Evolutionary conservation across 768 basidiomycete species (phyloP), one percentile per base, ranked within the genome.

Genomic region (Leccinum sublutescens): DNA sequence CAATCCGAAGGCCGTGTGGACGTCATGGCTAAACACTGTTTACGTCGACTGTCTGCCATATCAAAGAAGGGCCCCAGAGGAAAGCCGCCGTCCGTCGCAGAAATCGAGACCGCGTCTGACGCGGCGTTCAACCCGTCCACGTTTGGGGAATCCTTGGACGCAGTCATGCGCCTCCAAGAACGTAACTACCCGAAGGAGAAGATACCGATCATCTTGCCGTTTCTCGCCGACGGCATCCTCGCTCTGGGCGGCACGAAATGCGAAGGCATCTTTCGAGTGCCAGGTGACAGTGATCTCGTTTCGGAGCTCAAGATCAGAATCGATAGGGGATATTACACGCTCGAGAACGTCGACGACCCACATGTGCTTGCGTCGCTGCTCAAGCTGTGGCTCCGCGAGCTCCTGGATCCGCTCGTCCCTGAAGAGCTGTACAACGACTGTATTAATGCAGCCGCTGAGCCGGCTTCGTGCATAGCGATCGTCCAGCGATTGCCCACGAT

Each of bases 71-170:
- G 95, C 0, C 91, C 93, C 0, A 79, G 91, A 63, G 93, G 93
- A 2, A 93, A 93, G 68, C 82, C 91, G 1, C 91, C 95, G 3
- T 84, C 85, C 2, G 75, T 85, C 23, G 80, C 87, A 10, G 95
- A 98, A 75, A 96, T 98, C 57, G 94, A 96, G 76, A 92, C 89
- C 2, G 95, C 95, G 21, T 89, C 91, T 85, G 93, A 95, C 66
- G 93, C 94, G 27, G 94, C 95, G 8, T 98, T 97, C 77, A 91
- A 95, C 63, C 93, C 95, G 0, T 95, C 93, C 1, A 94, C 91
- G 1, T 98, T 97, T 67, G 93, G 94, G 14, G 93, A 95, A 77
- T 87, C 91, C 0, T 79, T 98, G 12, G 90, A 91, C 62, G 86
- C 86, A 25, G 89, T 93, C 60, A 87, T 91, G 74, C 80, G 89